Evolutionary conservation across 2,329 filamentous ascomycete genomes (phyloP), one percentile per base, ranked within the genome.

Genomic region (Domatiomyces catenatus): DNA sequence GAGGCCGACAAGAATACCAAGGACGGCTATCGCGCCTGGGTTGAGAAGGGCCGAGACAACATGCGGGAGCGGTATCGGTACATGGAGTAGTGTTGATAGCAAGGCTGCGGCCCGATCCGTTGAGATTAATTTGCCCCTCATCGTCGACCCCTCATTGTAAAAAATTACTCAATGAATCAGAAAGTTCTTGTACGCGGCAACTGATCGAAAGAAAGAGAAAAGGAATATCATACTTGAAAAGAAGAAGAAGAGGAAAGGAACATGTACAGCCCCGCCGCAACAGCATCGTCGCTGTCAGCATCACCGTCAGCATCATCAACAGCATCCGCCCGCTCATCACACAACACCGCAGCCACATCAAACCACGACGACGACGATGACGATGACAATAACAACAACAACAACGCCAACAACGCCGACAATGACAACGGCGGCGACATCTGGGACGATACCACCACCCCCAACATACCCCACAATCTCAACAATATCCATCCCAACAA

Each of bases 1-100:
- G 71, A 73, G 60, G 71, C 71, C 1, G 67, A 65, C 15, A 66
- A 71, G 39, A 73, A 72, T 53, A 74, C 71, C 1, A 66, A 68
- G 44, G 64, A 68, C 17, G 45, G 17, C 17, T 73, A 73, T 54
- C 67, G 67, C 36, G 71, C 71, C 42, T 74, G 74, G 53, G 54
- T 72, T 46, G 68, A 72, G 54, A 67, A 68, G 58, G 72, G 70
- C 2, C 70, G 63, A 52, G 67, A 72, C 45, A 64, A 64, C 47
- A 71, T 71, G 12, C 67, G 71, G 52, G 66, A 72, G 59, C 61
- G 71, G 46, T 74, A 71, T 57, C 70, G 72, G 47, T 62, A 64
- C 52, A 63, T 74, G 66, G 61, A 53, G 8, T 50, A 48, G 44
- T 49, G 22, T 24, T 6, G 22, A 24, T 24, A 24, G 22, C 22